A percentile compares a stretch with the other conserved stretches of the same genome.
Evolutionary conservation across 257 asterid genomes (phyloP).

Genomic region (Echites panduratus): DNA sequence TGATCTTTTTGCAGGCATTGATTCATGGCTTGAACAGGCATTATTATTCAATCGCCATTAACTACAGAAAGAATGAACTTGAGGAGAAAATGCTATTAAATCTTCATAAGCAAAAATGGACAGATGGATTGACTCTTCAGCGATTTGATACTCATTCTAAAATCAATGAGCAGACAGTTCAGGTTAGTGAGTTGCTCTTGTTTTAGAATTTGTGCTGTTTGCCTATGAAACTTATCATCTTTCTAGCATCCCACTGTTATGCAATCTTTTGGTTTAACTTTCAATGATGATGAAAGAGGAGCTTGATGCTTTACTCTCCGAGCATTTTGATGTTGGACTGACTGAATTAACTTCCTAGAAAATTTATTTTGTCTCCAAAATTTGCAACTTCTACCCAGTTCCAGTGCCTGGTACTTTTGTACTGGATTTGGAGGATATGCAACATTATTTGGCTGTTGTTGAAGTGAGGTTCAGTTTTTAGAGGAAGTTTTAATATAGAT

Average conservation of each 20-base stretch:
- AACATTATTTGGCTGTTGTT: too few species aligned
- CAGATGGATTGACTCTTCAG: slow-evolving; percentile 85
- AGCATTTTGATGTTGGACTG: background rate
- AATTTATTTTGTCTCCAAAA: too few species aligned
- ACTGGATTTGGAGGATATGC: too few species aligned
- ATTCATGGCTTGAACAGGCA: slow-evolving; percentile 96
- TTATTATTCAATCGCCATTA: slow-evolving; percentile 92
- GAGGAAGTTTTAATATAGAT: background rate
- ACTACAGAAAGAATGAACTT: slow-evolving; percentile 93
- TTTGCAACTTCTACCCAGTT: too few species aligned
- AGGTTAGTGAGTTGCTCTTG: slow-evolving; percentile 36
- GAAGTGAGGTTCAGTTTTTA: too few species aligned
- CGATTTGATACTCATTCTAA: slow-evolving; percentile 86
- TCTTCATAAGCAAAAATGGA: slow-evolving; percentile 95
- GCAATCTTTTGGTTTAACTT: background rate
- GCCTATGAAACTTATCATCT: background rate
- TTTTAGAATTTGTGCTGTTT: background rate
- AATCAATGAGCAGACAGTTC: slow-evolving; percentile 91
- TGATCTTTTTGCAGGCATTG: slow-evolving; percentile 52
- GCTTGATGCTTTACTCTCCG: background rate
- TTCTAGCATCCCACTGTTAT: background rate
- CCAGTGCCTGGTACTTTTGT: too few species aligned
- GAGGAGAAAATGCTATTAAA: slow-evolving; percentile 97
- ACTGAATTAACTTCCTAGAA: background rate
- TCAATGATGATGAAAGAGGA: background rate